Base-by-base conservation (phyloP, 495 filamentous ascomycete genomes). In the Daldinia grandis region DNA sequence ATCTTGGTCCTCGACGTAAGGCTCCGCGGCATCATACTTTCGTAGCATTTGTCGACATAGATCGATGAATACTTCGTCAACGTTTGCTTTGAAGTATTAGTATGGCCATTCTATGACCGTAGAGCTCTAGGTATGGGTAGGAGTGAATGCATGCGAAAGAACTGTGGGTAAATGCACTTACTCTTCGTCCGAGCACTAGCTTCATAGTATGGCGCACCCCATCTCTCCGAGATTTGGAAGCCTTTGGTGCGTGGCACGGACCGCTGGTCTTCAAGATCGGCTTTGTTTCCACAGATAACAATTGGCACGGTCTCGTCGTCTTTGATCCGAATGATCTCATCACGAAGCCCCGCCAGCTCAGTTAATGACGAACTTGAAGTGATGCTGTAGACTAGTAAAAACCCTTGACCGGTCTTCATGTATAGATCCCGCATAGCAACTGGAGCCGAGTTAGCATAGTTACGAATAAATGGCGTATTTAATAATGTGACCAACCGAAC, bases 241-340 rank as follows among this genome's bases (percentile, higher is more conserved):
- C 93, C 95, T 64, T 89, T 90, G 47, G 90, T 87, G 19, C 93
- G 88, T 21, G 92, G 90, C 28, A 99, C 93, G 17, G 87, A 87
- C 35, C 95, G 90, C 74, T 97, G 92, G 74, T 97, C 94, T 80
- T 97, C 93, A 12, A 99, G 88, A 75, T 99, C 95, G 30, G 91
- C 93, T 79, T 99, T 99, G 84, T 99, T 99, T 69, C 95, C 95
- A 33, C 98, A 95, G 50, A 99, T 94, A 27, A 99, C 95, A 62
- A 99, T 90, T 28, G 95, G 95, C 8, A 98, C 89, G 54, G 88
- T 90, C 63, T 92, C 90, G 78, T 97, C 93, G 77, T 97, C 94
- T 82, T 98, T 99, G 79, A 98, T 97, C 61, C 93, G 93, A 64
- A 96, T 91, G 74, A 99, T 98, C 81, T 98, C 94, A 74, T 98